These are phyloP conservation scores for Zymoseptoria tritici DNA, from an alignment of 2,329 filamentous ascomycete genomes.

Conservation along the genomic window DNA sequence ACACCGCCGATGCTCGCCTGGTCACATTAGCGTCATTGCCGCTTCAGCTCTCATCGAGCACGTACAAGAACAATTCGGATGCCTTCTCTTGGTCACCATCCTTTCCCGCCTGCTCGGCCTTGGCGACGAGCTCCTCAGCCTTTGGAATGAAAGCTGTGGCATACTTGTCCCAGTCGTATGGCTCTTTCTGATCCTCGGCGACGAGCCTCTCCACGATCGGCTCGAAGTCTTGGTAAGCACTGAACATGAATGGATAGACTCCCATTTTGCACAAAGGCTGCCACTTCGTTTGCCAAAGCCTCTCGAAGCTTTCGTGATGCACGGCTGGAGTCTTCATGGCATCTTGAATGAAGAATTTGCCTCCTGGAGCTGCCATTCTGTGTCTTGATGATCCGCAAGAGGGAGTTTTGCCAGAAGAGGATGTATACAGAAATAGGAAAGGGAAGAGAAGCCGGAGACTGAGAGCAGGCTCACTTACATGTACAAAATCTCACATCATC, in stretches of 20 bases:
- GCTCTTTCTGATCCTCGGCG: constrained; percentile 55
- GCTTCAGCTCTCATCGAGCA: neutral
- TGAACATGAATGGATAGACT: constrained; percentile 61
- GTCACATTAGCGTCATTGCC: constrained; percentile 1
- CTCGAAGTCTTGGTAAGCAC: constrained; percentile 59
- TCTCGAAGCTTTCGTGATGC: constrained; percentile 42
- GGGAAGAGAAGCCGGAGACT: neutral
- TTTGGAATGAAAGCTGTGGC: constrained; percentile 54
- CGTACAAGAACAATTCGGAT: constrained; percentile 52
- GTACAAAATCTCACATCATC: neutral
- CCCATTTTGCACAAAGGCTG: constrained; percentile 52
- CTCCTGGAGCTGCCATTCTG: constrained; percentile 20
- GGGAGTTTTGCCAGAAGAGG: neutral
- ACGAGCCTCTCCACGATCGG: constrained; percentile 60
- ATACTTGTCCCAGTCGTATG: constrained; percentile 55
- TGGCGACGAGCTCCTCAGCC: constrained; percentile 49
- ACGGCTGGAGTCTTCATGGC: constrained; percentile 35
- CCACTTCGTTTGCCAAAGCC: constrained; percentile 69
- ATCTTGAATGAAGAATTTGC: constrained; percentile 40
- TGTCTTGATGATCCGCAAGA: neutral
- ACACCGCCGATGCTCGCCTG: constrained; percentile 61
- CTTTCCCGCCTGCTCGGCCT: constrained; percentile 45
- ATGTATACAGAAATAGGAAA: neutral
- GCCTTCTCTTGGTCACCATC: constrained; percentile 46
- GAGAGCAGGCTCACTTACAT: neutral